Evolutionary conservation across 257 asterid species (phyloP).

Genomic region (Jasminum sambac): DNA sequence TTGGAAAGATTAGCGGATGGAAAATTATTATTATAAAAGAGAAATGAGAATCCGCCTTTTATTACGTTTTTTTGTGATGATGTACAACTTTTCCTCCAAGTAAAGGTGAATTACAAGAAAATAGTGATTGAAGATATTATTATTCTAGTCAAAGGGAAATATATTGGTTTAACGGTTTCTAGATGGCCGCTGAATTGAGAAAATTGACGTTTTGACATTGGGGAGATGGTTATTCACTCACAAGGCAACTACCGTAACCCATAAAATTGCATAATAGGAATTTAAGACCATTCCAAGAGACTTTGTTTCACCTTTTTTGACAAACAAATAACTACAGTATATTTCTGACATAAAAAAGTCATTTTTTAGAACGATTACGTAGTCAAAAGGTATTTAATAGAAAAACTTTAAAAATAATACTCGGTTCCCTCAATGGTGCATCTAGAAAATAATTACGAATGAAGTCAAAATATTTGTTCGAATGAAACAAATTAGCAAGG

Average conservation of each 20-base stretch:
- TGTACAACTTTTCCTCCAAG: slow-evolving; percentile 30
- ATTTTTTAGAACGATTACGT: too few relatives aligned
- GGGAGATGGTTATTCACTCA: not conserved
- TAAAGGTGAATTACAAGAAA: slow-evolving; percentile 13
- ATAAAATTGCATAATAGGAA: slow-evolving; percentile 9
- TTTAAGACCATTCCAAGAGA: not conserved
- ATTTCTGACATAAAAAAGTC: too few relatives aligned
- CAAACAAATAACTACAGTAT: too few relatives aligned
- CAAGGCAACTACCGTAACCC: slow-evolving; percentile 18
- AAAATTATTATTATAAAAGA: not conserved
- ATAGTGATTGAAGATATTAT: not conserved
- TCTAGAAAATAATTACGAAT: too few relatives aligned
- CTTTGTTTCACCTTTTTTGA: not conserved
- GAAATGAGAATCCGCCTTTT: not conserved
- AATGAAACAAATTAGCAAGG: too few relatives aligned
- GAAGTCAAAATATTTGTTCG: too few relatives aligned
- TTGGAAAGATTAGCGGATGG: not conserved
- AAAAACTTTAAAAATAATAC: too few relatives aligned
- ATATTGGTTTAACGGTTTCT: not conserved
- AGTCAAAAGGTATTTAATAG: too few relatives aligned
- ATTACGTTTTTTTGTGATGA: not conserved
- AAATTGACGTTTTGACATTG: not conserved
- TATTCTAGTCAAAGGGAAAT: not conserved
- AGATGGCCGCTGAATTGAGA: not conserved
- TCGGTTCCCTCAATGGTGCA: too few relatives aligned